phyloP scores from a whole-genome alignment of 352 stramenopile genomes.

The Pythium dissimile region DNA sequence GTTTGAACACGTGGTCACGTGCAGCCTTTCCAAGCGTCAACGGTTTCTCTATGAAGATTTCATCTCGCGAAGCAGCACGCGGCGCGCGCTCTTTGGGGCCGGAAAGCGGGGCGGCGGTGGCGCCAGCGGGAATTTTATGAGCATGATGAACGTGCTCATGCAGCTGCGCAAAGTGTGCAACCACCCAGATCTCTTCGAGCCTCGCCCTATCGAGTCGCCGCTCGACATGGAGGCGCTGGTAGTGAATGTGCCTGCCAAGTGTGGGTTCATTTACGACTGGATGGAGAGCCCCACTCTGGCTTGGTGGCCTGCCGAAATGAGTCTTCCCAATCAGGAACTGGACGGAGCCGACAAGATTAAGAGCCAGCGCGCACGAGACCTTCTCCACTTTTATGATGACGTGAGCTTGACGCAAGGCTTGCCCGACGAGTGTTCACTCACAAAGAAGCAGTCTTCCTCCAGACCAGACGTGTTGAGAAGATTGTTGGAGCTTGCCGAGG shows the following conservation, averaged over 20 bases:
- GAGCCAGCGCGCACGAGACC: not conserved
- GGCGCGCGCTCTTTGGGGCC: slow-evolving; percentile 85
- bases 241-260: slow-evolving; percentile 31
- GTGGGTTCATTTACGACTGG: slow-evolving; percentile 42
- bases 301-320: slow-evolving; percentile 32
- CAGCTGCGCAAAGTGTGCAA: slow-evolving; percentile 98
- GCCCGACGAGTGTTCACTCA: slow-evolving; percentile 5
- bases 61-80: slow-evolving; percentile 93
- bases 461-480: slow-evolving; percentile 12
- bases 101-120: slow-evolving; percentile 58
- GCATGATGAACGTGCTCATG: slow-evolving; percentile 99
- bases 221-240: slow-evolving; percentile 72
- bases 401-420: slow-evolving; percentile 8
- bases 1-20: slow-evolving; percentile 96
- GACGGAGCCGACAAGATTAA: slow-evolving; percentile 1
- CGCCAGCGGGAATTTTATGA: slow-evolving; percentile 90
- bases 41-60: slow-evolving; percentile 98
- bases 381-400: slow-evolving; percentile 21
- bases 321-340: slow-evolving; percentile 47
- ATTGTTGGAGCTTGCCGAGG: not conserved
- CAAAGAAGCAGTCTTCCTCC: not conserved
- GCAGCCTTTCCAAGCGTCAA: slow-evolving; percentile 93
- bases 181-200: slow-evolving; percentile 98
- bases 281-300: slow-evolving; percentile 19
- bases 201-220: slow-evolving; percentile 93